A percentile compares a stretch with the other conserved stretches of the same genome.
Evolutionary conservation across 1,284 basidiomycete species (phyloP).

Genomic region (Tilletia horrida): DNA sequence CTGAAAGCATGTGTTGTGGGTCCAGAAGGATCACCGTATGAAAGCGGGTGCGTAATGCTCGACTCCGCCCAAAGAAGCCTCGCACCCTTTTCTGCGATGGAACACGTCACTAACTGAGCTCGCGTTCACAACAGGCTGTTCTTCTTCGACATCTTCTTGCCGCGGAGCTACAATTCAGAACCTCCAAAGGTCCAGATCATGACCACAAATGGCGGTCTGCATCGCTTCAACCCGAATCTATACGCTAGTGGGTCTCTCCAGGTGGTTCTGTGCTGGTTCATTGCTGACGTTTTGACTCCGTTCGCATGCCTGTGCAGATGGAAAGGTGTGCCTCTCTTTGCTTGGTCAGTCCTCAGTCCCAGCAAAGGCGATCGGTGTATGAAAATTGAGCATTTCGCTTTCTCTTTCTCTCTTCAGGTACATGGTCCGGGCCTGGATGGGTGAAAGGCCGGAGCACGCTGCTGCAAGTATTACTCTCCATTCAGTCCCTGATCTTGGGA

Average conservation of each 20-base stretch:
- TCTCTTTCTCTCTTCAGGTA: constrained; percentile 51
- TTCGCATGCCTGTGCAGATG: constrained; percentile 58
- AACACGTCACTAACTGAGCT: background rate
- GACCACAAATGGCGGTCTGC: constrained; percentile 85
- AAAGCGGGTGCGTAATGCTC: constrained; percentile 17
- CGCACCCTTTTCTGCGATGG: background rate
- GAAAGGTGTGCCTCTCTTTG: constrained; percentile 83
- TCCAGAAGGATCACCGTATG: constrained; percentile 20
- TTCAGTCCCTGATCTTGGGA: constrained; percentile 78
- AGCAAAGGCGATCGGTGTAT: too few relatives aligned
- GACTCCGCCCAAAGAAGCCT: background rate
- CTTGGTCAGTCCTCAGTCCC: constrained; percentile 58
- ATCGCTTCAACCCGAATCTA: constrained; percentile 83
- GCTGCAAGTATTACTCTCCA: constrained; percentile 75
- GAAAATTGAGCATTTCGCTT: too few relatives aligned
- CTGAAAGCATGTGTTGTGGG: constrained; percentile 21
- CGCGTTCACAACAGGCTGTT: constrained; percentile 27
- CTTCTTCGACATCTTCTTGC: constrained; percentile 86
- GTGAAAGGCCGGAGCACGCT: constrained; percentile 77
- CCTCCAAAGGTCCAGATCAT: constrained; percentile 82
- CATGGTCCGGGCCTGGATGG: constrained; percentile 72
- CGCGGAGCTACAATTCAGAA: constrained; percentile 72
- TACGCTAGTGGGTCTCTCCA: constrained; percentile 60
- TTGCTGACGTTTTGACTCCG: background rate
- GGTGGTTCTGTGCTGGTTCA: background rate